A percentile compares a stretch with the other conserved stretches of the same genome.
phyloP scores from a whole-genome alignment of 371 early-diverging fungal species.

The Smittium mucronatum region DNA sequence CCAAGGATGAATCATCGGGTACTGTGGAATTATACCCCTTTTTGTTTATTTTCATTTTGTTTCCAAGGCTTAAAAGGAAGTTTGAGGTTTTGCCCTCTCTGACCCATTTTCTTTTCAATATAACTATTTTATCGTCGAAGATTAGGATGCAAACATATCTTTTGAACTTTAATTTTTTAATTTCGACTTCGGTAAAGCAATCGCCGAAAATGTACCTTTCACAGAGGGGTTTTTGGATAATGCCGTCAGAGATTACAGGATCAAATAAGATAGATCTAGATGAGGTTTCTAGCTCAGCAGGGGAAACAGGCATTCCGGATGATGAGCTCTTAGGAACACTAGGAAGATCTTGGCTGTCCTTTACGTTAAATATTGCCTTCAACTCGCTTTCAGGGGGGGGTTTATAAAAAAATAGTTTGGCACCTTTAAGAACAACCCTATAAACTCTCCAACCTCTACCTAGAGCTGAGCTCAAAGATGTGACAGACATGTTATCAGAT shows the following conservation, averaged over 20 bases:
- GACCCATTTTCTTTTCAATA: constrained; percentile 51
- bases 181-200: constrained; percentile 47
- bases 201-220: constrained; percentile 48
- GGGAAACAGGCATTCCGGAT: constrained; percentile 38
- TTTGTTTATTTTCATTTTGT: constrained; percentile 29
- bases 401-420: constrained; percentile 67
- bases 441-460: constrained; percentile 74
- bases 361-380: constrained; percentile 37
- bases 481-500: constrained; percentile 31
- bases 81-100: constrained; percentile 37
- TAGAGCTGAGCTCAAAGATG: constrained; percentile 30
- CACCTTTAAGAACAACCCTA: constrained; percentile 57
- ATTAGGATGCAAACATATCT: constrained; percentile 43
- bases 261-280: constrained; percentile 41
- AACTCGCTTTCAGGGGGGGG: constrained; percentile 46
- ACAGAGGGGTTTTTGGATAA: constrained; percentile 34
- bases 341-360: not conserved
- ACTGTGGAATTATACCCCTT: constrained; percentile 21
- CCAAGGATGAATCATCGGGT: constrained; percentile 32
- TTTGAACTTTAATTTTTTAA: constrained; percentile 40
- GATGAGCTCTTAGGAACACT: constrained; percentile 16
- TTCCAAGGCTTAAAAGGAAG: constrained; percentile 37
- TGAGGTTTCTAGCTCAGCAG: constrained; percentile 40
- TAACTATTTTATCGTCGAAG: constrained; percentile 44
- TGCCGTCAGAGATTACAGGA: constrained; percentile 29